Percentiles rank a stretch among this genome's conserved stretches.
phyloP scores from a whole-genome alignment of 345 rosid genomes.

The Aquilaria malaccensis region DNA sequence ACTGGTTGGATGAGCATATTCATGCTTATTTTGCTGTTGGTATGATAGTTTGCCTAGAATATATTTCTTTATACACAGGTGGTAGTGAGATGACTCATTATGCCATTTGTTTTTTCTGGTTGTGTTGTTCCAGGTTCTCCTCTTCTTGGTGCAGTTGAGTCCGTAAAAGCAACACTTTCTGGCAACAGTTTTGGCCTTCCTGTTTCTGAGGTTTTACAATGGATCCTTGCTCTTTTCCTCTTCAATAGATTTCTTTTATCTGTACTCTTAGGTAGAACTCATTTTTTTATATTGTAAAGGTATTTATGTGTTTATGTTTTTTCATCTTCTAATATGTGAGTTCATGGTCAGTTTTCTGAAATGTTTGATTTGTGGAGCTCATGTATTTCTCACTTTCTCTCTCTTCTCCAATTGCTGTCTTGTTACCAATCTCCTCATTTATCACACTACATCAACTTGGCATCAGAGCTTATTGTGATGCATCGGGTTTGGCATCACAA shows the following conservation, averaged over 20 bases:
- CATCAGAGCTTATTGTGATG: neutral
- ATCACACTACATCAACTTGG: too few relatives aligned
- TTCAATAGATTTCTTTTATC: neutral
- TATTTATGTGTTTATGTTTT: too few relatives aligned
- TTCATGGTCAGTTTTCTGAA: too few relatives aligned
- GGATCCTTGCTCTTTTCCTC: too few relatives aligned
- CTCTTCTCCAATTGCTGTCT: too few relatives aligned
- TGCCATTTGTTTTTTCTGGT: slow-evolving; percentile 13
- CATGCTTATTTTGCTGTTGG: slow-evolving; percentile 96
- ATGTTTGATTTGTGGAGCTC: too few relatives aligned
- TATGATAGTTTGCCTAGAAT: slow-evolving; percentile 26
- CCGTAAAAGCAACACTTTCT: slow-evolving; percentile 69
- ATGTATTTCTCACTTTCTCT: too few relatives aligned
- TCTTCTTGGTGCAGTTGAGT: slow-evolving; percentile 87
- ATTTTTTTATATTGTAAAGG: neutral
- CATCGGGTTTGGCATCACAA: too few relatives aligned
- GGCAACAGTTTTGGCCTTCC: slow-evolving; percentile 94
- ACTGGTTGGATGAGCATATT: slow-evolving; percentile 92
- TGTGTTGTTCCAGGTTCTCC: slow-evolving; percentile 61
- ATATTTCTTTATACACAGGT: neutral
- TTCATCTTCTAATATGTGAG: too few relatives aligned
- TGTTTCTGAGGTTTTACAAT: slow-evolving; percentile 68
- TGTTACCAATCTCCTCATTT: too few relatives aligned
- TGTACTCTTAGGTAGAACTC: neutral
- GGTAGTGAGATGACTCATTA: slow-evolving; percentile 6